Conservation (phyloP, 192 early-diverging fungal genomes). For the Mortierella antarctica region DNA sequence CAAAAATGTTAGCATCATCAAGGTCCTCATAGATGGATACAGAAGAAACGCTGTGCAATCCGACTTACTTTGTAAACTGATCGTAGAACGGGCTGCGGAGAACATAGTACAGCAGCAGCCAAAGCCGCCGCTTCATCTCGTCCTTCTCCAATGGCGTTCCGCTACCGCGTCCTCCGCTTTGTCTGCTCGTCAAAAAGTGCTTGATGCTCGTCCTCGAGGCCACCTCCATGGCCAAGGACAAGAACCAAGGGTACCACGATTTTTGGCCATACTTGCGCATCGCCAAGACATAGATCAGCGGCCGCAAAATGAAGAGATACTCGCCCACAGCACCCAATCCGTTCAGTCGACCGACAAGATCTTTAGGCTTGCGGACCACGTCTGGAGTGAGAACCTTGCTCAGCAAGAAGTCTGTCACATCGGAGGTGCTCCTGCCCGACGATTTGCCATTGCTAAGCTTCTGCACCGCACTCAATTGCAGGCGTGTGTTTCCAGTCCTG, state of each 20-base stretch:
- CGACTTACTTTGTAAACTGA: conserved; percentile 74
- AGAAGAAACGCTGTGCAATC: not conserved
- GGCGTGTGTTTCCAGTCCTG: conserved; percentile 45
- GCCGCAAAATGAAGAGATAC: conserved; percentile 84
- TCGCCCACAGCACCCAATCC: conserved; percentile 74
- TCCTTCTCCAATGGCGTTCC: conserved; percentile 80
- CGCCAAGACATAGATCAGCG: conserved; percentile 86
- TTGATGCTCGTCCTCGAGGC: conserved; percentile 59
- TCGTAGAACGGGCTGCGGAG: conserved; percentile 89
- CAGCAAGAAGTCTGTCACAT: conserved; percentile 66
- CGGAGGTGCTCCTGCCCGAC: conserved; percentile 23
- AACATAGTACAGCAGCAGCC: conserved; percentile 83
- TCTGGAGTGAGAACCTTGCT: conserved; percentile 71
- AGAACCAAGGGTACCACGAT: conserved; percentile 87
- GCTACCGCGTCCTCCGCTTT: conserved; percentile 36
- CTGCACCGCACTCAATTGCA: conserved; percentile 50
- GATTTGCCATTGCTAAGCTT: conserved; percentile 23
- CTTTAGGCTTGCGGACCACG: conserved; percentile 68
- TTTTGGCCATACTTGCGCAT: conserved; percentile 76
- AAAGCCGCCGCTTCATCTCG: conserved; percentile 78
- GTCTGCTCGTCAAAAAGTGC: conserved; percentile 26
- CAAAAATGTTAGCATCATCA: not conserved
- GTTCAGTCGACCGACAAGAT: conserved; percentile 71
- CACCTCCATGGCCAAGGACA: conserved; percentile 83
- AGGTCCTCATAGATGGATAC: not conserved